A percentile compares a stretch with the other conserved stretches of the same genome.
These are phyloP conservation scores for Globisporangium lucens DNA, from an alignment of 352 stramenopile genomes.

Conservation along the genomic window DNA sequence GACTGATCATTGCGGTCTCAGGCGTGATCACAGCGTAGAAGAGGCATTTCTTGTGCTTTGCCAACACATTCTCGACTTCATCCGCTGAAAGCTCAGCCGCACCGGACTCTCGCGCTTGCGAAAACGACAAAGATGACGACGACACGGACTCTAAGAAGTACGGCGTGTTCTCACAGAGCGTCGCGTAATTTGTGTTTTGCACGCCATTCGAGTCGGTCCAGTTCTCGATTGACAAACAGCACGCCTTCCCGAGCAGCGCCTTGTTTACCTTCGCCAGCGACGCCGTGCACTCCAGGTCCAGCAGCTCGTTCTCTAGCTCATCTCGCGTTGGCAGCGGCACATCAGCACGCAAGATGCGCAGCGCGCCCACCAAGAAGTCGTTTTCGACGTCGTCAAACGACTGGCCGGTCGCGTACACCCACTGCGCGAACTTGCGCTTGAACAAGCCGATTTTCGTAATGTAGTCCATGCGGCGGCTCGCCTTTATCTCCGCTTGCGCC, in stretches of 20 bases:
- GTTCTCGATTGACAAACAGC: slow-evolving; percentile 56
- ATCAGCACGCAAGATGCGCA: slow-evolving; percentile 40
- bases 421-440: slow-evolving; percentile 62
- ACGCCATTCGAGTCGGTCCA: slow-evolving; percentile 43
- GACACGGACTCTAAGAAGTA: slow-evolving; percentile 47
- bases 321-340: slow-evolving; percentile 38
- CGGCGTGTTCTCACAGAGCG: slow-evolving; percentile 29
- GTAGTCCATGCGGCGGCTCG: slow-evolving; percentile 24
- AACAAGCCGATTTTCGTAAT: slow-evolving; percentile 51
- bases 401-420: slow-evolving; percentile 60
- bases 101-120: slow-evolving; percentile 4
- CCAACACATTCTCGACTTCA: slow-evolving; percentile 47
- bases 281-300: slow-evolving; percentile 47
- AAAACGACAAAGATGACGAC: not conserved
- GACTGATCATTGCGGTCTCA: slow-evolving; percentile 34
- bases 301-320: slow-evolving; percentile 65
- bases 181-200: slow-evolving; percentile 43
- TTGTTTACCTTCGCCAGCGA: slow-evolving; percentile 44
- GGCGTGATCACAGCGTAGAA: slow-evolving; percentile 53
- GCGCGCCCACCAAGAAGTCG: slow-evolving; percentile 36
- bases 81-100: slow-evolving; percentile 33
- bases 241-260: slow-evolving; percentile 41
- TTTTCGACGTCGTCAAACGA: slow-evolving; percentile 46
- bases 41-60: slow-evolving; percentile 47
- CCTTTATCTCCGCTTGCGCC: not conserved